phyloP scores from a whole-genome alignment of 2,329 filamentous ascomycete genomes.

The Sclerotinia sclerotiorum region DNA sequence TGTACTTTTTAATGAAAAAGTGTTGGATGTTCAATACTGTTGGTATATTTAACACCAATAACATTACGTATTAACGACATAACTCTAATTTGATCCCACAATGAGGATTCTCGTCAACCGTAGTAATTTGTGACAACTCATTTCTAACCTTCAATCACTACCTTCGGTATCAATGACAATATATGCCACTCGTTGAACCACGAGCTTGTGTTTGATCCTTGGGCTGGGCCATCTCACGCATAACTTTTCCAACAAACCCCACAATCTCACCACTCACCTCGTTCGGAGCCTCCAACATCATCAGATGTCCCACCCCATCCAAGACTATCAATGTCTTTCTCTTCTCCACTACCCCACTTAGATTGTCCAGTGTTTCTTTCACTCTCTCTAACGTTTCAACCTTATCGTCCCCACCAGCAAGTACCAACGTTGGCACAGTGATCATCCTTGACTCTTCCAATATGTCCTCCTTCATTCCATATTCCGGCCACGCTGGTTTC shows the following conservation, averaged over 20 bases:
- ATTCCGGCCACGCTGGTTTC: constrained; percentile 41
- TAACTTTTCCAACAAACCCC: background rate
- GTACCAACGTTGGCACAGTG: constrained; percentile 31
- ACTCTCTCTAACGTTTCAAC: constrained; percentile 42
- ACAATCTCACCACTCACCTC: constrained; percentile 18
- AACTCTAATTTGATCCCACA: background rate
- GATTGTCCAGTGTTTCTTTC: constrained; percentile 31
- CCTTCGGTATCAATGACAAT: background rate
- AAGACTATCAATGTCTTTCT: constrained; percentile 28
- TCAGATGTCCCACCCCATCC: constrained; percentile 26
- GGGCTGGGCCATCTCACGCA: background rate
- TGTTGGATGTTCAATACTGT: background rate
- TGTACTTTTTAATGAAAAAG: background rate
- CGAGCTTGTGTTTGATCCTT: background rate
- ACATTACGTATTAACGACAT: no score
- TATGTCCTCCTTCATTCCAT: constrained; percentile 42
- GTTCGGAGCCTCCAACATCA: constrained; percentile 28
- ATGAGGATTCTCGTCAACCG: background rate
- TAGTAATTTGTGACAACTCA: background rate
- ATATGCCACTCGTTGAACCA: background rate
- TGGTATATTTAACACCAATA: background rate
- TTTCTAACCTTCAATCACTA: background rate
- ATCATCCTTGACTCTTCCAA: constrained; percentile 29
- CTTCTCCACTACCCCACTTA: constrained; percentile 22
- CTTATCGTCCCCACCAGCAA: constrained; percentile 41